Evolutionary conservation across 2,329 filamentous ascomycete species (phyloP).

Genomic region (Pyrenochaeta sp.): DNA sequence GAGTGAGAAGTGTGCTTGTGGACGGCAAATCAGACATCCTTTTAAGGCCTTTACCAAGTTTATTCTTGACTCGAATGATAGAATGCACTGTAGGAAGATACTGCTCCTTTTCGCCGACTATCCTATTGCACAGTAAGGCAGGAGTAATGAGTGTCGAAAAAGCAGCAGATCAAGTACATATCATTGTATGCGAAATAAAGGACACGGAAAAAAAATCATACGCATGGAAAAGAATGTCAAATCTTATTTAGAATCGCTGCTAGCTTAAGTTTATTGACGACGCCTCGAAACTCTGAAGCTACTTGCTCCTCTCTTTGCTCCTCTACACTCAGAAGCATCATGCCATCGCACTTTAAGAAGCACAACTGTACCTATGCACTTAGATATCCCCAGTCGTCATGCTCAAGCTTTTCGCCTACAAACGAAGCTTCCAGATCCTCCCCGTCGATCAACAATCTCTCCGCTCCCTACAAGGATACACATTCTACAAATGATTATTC

Average conservation of each 20-base stretch:
- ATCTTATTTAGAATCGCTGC: too few species aligned
- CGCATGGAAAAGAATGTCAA: background rate
- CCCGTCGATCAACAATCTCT: background rate
- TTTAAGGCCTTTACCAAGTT: too few species aligned
- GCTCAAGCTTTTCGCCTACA: slow-evolving; percentile 24
- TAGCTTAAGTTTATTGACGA: background rate
- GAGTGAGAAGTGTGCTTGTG: too few species aligned
- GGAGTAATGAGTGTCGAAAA: too few species aligned
- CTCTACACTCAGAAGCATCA: background rate
- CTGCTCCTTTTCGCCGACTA: too few species aligned
- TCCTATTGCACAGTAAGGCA: too few species aligned
- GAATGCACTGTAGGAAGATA: too few species aligned
- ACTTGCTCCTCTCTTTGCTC: background rate
- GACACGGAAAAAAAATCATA: background rate
- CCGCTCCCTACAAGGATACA: slow-evolving; percentile 3
- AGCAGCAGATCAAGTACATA: background rate
- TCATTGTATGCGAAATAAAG: background rate
- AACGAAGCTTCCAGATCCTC: slow-evolving; percentile 21
- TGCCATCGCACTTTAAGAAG: too few species aligned
- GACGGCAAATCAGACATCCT: too few species aligned
- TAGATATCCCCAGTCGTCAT: slow-evolving; percentile 7
- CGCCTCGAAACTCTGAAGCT: background rate
- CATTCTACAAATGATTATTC: background rate
- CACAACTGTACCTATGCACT: too few species aligned
- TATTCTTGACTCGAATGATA: too few species aligned